Base-by-base conservation (phyloP, 345 rosid genomes). In the Acer negundo region DNA sequence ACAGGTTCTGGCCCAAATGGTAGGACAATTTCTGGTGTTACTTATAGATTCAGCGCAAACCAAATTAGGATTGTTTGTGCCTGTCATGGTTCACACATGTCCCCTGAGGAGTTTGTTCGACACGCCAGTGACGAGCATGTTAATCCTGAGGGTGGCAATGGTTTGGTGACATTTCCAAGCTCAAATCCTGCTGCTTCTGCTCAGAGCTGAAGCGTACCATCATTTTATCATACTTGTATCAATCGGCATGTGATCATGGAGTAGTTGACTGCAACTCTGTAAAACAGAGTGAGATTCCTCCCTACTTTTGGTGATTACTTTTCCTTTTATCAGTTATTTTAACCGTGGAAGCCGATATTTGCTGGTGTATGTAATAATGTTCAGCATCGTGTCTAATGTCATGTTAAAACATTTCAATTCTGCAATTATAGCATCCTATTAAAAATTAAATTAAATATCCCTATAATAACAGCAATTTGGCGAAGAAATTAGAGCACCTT, bases 21-120 rank as follows among this genome's bases (percentile, higher is more conserved):
- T 2, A 82, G 91, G 81, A 90, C 97, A 20, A 92, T 96, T 70
- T 96, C 98, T 0, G 99, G 99, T 67, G 99, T 96, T 17, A 87
- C 98, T 13, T 96, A 96, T 80, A 81, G 84, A 75, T 96, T 69
- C 90, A 92, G 86, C 9, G 76, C 90, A 11, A 90, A 86, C 84
- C 97, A 89, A 82, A 88, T 96, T 72, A 87, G 81, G 83, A 94
- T 96, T 9, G 99, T 96, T 13, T 96, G 99, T 28, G 99, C 98
- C 79, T 96, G 99, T 78, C 99, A 96, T n/a, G 89, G 99, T 72
- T 71, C 79, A 4, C 99, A 96, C 76, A 85, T 94, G 98, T 87
- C 91, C 40, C 98, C 97, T 0, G 98, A 96, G 81, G 99, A 96
- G 82, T 96, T 96, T 86, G 90, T 92, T 31, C 80, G 87, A 63